Evolutionary conservation across 805 yeast species (phyloP), one percentile per base, ranked within the genome.

Genomic region (Candida stauntonica): DNA sequence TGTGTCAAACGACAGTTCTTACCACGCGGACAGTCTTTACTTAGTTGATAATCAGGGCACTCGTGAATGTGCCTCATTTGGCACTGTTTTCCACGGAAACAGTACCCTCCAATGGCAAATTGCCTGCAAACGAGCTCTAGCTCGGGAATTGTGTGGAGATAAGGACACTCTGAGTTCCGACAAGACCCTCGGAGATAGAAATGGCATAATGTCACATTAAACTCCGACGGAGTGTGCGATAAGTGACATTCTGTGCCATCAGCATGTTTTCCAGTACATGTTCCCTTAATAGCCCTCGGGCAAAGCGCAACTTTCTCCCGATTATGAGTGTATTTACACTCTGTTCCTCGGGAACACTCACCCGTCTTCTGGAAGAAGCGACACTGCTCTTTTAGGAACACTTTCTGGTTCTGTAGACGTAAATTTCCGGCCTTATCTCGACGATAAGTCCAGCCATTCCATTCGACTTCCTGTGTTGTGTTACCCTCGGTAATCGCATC

Each of bases 11-110:
- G 57, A 54, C 91, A 84, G 16, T 58, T 52, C 18, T 55, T 60
- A 1, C 75, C 75, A 36, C 75, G 60, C 2, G 76, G 67, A 56
- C 94, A 85, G 23, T 47, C 51, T 11, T 81, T 82, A n/a, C 64
- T 64, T 43, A 75, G 78, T 46, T 75, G 80, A 48, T 70, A 73
- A 51, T 84, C 91, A 0, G 94, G 91, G 60, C 94, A 85, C 41
- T 75, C 74, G 47, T 66, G 71, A 13, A 62, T 58, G 53, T 85
- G 95, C 26, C 70, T 58, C 32, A 72, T 69, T 5, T 71, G 66
- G 53, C 94, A 85, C 21, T 51, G 46, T 18, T 60, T 52, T 0
- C 93, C 95, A 17, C 73, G 57, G 21, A 64, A 72, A 58, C 94
- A 86, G 62, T 73, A 82, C 1, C 89, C 88, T 14, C 75, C 74